A percentile compares a stretch with the other conserved stretches of the same genome.
Conservation (phyloP, 1,284 basidiomycete genomes). For the Takashimella koratensis region DNA sequence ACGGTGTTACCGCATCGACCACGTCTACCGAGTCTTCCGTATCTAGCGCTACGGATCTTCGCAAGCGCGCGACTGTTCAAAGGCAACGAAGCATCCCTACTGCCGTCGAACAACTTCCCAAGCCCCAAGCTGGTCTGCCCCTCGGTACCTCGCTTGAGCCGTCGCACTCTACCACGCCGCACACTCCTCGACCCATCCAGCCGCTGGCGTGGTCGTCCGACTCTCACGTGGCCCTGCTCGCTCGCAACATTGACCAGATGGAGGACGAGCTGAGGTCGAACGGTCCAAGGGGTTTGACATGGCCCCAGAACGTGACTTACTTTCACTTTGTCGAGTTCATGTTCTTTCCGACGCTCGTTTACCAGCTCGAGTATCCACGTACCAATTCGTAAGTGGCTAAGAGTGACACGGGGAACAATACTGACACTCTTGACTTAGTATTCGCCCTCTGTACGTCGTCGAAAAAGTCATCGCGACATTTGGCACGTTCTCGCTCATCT, state of each 20-base stretch:
- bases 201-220: slow-evolving; percentile 72
- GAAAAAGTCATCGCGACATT: slow-evolving; percentile 95
- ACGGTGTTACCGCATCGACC: slow-evolving; percentile 4
- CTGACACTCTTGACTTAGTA: slow-evolving; percentile 52
- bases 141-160: slow-evolving; percentile 46
- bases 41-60: not conserved
- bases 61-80: not conserved
- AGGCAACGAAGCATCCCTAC: not conserved
- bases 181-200: slow-evolving; percentile 49
- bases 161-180: slow-evolving; percentile 36
- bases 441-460: slow-evolving; percentile 85
- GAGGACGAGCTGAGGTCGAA: slow-evolving; percentile 70
- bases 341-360: slow-evolving; percentile 87
- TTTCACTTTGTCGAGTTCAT: slow-evolving; percentile 85
- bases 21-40: not conserved
- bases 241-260: slow-evolving; percentile 71
- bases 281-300: slow-evolving; percentile 60
- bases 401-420: not conserved
- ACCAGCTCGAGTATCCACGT: slow-evolving; percentile 92
- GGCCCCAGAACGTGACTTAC: slow-evolving; percentile 81
- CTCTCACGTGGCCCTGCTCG: slow-evolving; percentile 63
- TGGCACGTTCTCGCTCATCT: slow-evolving; percentile 89
- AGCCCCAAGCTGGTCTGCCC: slow-evolving; percentile 33
- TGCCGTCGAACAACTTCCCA: slow-evolving; percentile 36
- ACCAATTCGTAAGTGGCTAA: slow-evolving; percentile 62